These are phyloP conservation scores for Tolypocladium inflatum DNA, from an alignment of 2,329 filamentous ascomycete genomes.

Conservation along the genomic window DNA sequence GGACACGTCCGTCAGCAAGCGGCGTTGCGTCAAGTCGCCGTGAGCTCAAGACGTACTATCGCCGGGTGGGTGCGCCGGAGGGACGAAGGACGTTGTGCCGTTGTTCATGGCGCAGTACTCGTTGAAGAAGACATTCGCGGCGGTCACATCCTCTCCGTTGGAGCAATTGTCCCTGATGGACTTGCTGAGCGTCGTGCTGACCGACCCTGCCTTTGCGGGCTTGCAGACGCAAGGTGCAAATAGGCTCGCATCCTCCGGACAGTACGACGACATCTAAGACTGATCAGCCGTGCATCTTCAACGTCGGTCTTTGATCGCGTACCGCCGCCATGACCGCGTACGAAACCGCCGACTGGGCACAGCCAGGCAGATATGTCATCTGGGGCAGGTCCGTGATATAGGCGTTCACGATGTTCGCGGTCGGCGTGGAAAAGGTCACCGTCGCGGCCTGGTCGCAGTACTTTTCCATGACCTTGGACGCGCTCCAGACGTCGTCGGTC, in stretches of 20 bases:
- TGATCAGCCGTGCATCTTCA: neutral
- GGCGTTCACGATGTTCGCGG: conserved; percentile 27
- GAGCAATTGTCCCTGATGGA: conserved; percentile 34
- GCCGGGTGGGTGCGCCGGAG: conserved; percentile 35
- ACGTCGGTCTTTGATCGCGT: neutral
- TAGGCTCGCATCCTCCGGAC: conserved; percentile 27
- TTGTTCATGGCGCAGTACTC: conserved; percentile 42
- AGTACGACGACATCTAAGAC: conserved; percentile 19
- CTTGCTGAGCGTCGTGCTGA: conserved; percentile 32
- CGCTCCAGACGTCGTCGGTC: conserved; percentile 38
- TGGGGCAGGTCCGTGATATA: conserved; percentile 41
- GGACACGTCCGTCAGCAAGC: neutral
- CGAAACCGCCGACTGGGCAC: conserved; percentile 19
- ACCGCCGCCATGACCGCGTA: conserved; percentile 20
- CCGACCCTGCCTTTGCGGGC: conserved; percentile 33
- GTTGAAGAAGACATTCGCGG: conserved; percentile 38
- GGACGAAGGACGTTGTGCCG: conserved; percentile 39
- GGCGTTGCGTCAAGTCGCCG: too few species aligned
- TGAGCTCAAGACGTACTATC: conserved; percentile 30
- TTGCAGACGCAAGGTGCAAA: conserved; percentile 44
- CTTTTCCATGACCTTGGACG: conserved; percentile 30
- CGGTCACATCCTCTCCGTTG: conserved; percentile 34
- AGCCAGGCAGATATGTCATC: conserved; percentile 29
- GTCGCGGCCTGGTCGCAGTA: conserved; percentile 37
- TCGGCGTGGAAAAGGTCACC: conserved; percentile 31